Conservation (phyloP, 371 early-diverging fungal species). For the Lichtheimia ramosa region DNA sequence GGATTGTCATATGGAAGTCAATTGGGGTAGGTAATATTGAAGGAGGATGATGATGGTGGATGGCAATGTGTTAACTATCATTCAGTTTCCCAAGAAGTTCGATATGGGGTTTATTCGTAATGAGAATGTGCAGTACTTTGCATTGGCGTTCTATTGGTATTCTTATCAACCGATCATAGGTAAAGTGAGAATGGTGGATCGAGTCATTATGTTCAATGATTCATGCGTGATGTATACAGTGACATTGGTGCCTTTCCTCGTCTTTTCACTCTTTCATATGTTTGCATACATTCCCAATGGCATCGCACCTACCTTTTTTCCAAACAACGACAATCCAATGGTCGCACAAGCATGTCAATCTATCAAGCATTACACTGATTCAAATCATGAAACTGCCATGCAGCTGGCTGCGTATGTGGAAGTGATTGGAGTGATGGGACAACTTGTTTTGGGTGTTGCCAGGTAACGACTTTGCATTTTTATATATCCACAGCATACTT, state of each 20-base stretch:
- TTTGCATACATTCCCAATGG: conserved; percentile 68
- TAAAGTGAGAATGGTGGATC: conserved; percentile 23
- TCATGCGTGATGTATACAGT: conserved; percentile 37
- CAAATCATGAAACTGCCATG: conserved; percentile 70
- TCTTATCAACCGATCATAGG: conserved; percentile 71
- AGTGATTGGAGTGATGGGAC: conserved; percentile 71
- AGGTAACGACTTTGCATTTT: conserved; percentile 36
- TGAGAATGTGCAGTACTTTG: conserved; percentile 87
- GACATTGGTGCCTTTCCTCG: conserved; percentile 76
- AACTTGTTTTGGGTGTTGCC: conserved; percentile 61
- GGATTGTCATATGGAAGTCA: conserved; percentile 83
- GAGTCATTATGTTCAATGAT: background rate
- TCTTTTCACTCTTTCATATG: conserved; percentile 83
- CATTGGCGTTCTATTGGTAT: conserved; percentile 82
- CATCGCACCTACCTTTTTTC: conserved; percentile 64
- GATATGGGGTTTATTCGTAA: conserved; percentile 60
- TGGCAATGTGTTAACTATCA: background rate
- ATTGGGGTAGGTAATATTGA: conserved; percentile 55
- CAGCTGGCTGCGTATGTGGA: conserved; percentile 77
- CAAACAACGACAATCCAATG: conserved; percentile 26
- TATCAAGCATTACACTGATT: conserved; percentile 60
- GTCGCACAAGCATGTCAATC: conserved; percentile 33
- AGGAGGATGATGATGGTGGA: background rate
- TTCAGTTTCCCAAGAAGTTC: conserved; percentile 45
- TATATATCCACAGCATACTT: too few species aligned